Base-by-base conservation (phyloP, 768 basidiomycete genomes). In the Boletales sp. region DNA sequence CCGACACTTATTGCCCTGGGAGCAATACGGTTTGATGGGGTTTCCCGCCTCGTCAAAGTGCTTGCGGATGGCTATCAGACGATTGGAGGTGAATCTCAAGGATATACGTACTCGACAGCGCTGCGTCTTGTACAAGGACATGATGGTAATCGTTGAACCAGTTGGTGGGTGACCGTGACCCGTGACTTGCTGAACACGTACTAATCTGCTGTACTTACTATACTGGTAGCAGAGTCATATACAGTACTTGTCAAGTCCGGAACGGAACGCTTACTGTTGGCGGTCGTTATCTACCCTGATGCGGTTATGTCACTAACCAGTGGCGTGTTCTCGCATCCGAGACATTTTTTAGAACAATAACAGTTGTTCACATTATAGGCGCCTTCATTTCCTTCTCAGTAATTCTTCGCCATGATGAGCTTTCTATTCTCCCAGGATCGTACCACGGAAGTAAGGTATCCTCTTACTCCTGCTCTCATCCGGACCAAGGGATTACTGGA, bases 1-100 rank as follows among this genome's bases (percentile, higher is more conserved):
- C 80, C 80, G 76, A 63, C 80, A 81, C 34, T 61, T 68, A 38
- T 66, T 67, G 27, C 80, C 80, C 53, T 80, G 73, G 32, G 60
- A 70, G 53, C 80, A 81, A 27, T 64, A 65, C 8, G 75, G 74
- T 48, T 68, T 69, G 42, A 77, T 61, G 3, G 72, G 63, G 19
- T 61, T 64, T 13, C 79, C 80, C 37, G 63, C 58, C 45, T 68
- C 68, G 51, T 79, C 75, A 44, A 75, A 81, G 60, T 82, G 72
- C 80, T 81, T 57, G 32, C 5, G 42, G 42, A 54, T 31, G 40
- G 40, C n/a, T 29, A 50, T 66, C 49, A 62, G 61, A 47, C 38
- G 44, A 46, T 27, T 18, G 7, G 29, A 36, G 14, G 52, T 47
- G 44, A 32, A 24, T 7, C 59, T 40, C 59, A 45, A 12, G 31